Evolutionary conservation across 441 rosid genomes (phyloP).

Genomic region (Capsella rubella): DNA sequence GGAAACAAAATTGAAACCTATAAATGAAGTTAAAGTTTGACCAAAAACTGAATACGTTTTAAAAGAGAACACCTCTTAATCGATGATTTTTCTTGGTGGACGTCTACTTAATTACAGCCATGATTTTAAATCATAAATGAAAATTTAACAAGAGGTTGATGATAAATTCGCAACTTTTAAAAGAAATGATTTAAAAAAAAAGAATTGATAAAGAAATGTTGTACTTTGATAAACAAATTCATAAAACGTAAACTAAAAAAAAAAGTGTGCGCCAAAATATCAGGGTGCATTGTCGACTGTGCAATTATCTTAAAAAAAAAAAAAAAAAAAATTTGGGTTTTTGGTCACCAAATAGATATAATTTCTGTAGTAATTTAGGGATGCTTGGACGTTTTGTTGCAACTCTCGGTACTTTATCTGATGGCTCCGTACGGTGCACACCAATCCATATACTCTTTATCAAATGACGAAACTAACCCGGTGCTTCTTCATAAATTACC

Average conservation of each 20-base stretch:
- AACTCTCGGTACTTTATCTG: conserved; percentile 35
- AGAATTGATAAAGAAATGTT: neutral
- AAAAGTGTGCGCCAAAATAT: neutral
- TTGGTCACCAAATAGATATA: no score
- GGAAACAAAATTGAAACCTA: neutral
- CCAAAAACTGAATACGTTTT: neutral
- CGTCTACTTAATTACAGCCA: neutral
- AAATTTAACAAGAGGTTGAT: neutral
- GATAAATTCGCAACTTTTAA: neutral
- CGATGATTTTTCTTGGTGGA: neutral
- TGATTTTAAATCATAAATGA: neutral
- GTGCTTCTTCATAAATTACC: conserved; percentile 1
- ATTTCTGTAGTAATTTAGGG: no score
- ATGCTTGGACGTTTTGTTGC: conserved; percentile 26
- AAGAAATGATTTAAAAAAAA: no score
- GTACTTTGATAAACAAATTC: neutral
- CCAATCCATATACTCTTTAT: neutral
- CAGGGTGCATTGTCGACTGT: conserved; percentile 10
- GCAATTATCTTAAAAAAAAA: neutral
- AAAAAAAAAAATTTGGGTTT: no score
- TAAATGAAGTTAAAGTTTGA: neutral
- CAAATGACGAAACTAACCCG: conserved; percentile 23
- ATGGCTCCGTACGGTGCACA: conserved; percentile 45
- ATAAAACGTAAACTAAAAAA: neutral
- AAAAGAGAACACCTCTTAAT: no score